These are phyloP conservation scores for Alternaria gansuensis DNA, from an alignment of 2,329 filamentous ascomycete species.

Conservation along the genomic window DNA sequence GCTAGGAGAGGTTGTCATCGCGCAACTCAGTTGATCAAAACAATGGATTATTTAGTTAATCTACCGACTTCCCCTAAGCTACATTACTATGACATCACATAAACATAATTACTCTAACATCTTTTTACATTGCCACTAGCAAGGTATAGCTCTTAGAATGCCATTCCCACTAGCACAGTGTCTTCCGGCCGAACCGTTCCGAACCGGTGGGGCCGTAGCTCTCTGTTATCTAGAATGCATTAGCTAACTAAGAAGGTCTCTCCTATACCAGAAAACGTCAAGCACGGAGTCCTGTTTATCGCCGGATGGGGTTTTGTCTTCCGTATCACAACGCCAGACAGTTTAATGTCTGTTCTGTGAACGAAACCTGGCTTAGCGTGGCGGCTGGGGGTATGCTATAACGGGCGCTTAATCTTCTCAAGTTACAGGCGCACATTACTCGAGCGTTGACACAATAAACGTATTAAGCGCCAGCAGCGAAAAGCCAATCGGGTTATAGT, in stretches of 20 bases:
- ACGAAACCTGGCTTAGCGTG: too few relatives aligned
- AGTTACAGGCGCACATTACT: constrained; percentile 4
- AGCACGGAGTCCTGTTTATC: constrained; percentile 1
- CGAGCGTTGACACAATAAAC: neutral
- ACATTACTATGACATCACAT: neutral
- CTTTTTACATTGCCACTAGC: neutral
- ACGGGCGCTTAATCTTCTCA: too few relatives aligned
- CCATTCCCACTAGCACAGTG: neutral
- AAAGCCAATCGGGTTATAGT: constrained; percentile 2
- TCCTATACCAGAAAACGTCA: constrained; percentile 5
- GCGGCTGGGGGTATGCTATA: too few relatives aligned
- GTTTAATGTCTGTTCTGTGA: too few relatives aligned
- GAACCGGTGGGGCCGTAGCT: constrained; percentile 3
- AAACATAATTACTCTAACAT: neutral
- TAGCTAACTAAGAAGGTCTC: neutral
- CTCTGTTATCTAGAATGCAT: constrained; percentile 5
- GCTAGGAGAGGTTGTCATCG: neutral
- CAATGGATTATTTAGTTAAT: neutral
- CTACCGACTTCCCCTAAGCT: neutral
- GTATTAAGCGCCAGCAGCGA: constrained; percentile 1
- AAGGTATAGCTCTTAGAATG: too few relatives aligned
- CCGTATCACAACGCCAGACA: constrained; percentile 1
- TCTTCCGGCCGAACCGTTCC: neutral
- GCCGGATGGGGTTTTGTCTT: neutral
- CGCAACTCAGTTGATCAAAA: neutral